These are phyloP conservation scores for Sugiyamaella neomexicana DNA, from an alignment of 1,139 yeast species.

Conservation along the genomic window DNA sequence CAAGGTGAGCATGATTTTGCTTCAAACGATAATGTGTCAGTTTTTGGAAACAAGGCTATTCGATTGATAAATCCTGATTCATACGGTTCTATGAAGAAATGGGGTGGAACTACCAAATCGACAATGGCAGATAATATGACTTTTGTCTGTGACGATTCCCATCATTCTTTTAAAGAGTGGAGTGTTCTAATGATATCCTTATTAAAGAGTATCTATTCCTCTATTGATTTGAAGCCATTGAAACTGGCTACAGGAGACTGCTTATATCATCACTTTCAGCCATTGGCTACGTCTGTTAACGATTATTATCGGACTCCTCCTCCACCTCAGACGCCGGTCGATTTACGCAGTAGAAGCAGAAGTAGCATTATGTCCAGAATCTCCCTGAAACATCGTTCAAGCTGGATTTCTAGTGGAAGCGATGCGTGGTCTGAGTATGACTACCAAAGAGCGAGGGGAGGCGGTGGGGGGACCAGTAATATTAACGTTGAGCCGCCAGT, in stretches of 20 bases:
- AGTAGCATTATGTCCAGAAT: conserved; percentile 23
- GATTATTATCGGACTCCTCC: conserved; percentile 15
- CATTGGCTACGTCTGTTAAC: conserved; percentile 24
- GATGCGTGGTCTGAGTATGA: conserved; percentile 33
- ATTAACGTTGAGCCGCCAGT: conserved; percentile 27
- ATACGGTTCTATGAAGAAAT: conserved; percentile 24
- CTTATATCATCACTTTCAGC: conserved; percentile 26
- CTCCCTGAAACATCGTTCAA: conserved; percentile 27
- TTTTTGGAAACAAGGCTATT: conserved; percentile 1
- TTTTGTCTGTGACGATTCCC: conserved; percentile 26
- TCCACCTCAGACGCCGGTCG: conserved; percentile 3
- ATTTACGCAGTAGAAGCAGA: too few species aligned
- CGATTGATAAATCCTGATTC: conserved; percentile 22
- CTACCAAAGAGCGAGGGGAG: conserved; percentile 28
- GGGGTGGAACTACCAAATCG: conserved; percentile 25
- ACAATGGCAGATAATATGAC: conserved; percentile 24
- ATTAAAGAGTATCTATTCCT: conserved; percentile 34
- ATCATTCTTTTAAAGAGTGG: conserved; percentile 34
- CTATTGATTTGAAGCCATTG: conserved; percentile 35
- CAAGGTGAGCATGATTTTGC: conserved; percentile 10
- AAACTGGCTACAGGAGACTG: conserved; percentile 27
- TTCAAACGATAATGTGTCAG: conserved; percentile 7
- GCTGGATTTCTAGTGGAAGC: conserved; percentile 27
- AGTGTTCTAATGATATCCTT: conserved; percentile 29
- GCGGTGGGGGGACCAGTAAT: too few species aligned